phyloP scores from a whole-genome alignment of 1,284 basidiomycete species.

The Ceratobasidium sp. region DNA sequence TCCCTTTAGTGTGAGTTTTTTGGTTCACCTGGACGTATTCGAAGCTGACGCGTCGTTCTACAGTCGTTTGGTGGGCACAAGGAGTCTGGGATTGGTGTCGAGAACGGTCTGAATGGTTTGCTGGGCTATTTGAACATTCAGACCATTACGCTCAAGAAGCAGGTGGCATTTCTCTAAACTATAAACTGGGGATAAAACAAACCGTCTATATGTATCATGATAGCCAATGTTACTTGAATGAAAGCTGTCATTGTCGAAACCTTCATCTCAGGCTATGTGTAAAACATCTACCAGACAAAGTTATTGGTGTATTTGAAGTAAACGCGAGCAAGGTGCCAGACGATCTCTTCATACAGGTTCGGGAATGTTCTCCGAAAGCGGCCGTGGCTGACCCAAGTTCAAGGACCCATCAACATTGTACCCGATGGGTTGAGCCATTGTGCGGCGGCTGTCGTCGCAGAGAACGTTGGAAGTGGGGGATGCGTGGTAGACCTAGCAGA shows the following conservation, averaged over 20 bases:
- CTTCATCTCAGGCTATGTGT: no score
- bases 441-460: conserved; percentile 44
- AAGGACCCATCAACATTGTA: conserved; percentile 33
- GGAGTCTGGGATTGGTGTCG: conserved; percentile 35
- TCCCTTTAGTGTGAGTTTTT: conserved; percentile 22
- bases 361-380: conserved; percentile 41
- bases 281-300: no score
- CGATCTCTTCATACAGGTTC: conserved; percentile 26
- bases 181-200: neutral
- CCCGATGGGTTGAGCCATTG: conserved; percentile 40
- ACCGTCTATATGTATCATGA: no score
- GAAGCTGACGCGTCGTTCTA: neutral
- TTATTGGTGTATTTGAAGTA: no score
- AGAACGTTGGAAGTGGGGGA: conserved; percentile 27
- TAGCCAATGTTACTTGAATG: no score
- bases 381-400: conserved; percentile 34
- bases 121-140: conserved; percentile 18
- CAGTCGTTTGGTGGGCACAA: conserved; percentile 26
- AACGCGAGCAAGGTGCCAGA: no score
- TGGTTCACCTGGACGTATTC: neutral
- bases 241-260: no score
- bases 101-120: conserved; percentile 30
- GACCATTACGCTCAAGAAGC: conserved; percentile 31
- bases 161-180: neutral
- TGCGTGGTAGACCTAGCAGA: conserved; percentile 37